phyloP scores from a whole-genome alignment of 108 stramenopile genomes.

The Skeletonema tropicum region DNA sequence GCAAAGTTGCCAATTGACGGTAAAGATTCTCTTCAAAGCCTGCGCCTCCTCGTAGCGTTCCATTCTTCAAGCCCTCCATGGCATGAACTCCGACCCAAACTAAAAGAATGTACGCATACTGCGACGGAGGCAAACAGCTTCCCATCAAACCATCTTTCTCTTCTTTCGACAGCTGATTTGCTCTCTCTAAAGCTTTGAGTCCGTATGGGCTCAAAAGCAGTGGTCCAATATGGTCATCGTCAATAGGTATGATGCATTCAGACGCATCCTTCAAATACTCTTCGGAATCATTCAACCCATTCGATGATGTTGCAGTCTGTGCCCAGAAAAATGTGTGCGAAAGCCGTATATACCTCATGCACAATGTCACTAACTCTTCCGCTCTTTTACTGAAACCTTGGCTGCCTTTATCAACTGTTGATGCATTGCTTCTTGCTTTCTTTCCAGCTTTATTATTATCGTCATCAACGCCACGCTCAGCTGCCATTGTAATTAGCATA shows the following conservation, averaged over 20 bases:
- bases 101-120: conserved; percentile 48
- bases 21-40: conserved; percentile 51
- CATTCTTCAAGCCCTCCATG: conserved; percentile 41
- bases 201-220: conserved; percentile 41
- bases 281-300: conserved; percentile 1
- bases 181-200: conserved; percentile 25
- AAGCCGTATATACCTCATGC: conserved; percentile 40
- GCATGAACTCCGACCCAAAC: conserved; percentile 51
- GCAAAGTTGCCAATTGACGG: conserved; percentile 29
- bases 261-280: not conserved
- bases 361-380: conserved; percentile 21
- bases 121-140: conserved; percentile 49
- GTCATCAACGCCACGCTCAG: conserved; percentile 16
- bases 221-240: conserved; percentile 36
- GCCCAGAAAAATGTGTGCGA: conserved; percentile 61
- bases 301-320: conserved; percentile 33
- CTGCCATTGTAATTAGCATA: conserved; percentile 38
- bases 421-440: conserved; percentile 6
- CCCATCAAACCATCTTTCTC: conserved; percentile 38
- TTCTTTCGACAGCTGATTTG: conserved; percentile 32
- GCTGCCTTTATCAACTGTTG: not conserved
- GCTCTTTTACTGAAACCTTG: conserved; percentile 24
- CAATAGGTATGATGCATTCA: conserved; percentile 1
- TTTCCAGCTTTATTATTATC: not conserved
- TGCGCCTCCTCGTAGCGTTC: conserved; percentile 24